Percentiles rank a stretch among this genome's conserved stretches.
Conservation (phyloP, 1,139 yeast genomes). For the Yamadazyma atlantica region DNA sequence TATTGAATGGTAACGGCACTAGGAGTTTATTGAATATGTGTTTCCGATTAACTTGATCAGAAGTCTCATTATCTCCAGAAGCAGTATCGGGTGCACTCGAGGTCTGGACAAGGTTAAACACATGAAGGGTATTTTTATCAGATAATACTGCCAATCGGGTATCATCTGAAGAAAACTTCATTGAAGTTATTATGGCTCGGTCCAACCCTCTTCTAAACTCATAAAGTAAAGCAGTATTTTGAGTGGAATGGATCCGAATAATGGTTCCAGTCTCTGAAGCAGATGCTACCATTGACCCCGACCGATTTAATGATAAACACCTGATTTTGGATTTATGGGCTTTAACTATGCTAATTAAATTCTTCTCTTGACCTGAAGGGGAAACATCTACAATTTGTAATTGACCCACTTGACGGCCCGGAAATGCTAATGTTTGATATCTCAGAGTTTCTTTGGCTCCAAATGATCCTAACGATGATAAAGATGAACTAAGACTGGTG, state of each 20-base stretch:
- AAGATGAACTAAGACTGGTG: slow-evolving; percentile 10
- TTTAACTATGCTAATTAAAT: slow-evolving; percentile 68
- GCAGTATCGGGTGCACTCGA: slow-evolving; percentile 3
- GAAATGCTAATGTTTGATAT: slow-evolving; percentile 67
- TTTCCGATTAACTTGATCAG: slow-evolving; percentile 48
- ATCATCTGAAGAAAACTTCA: slow-evolving; percentile 80
- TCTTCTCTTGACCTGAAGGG: slow-evolving; percentile 59
- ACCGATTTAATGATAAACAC: slow-evolving; percentile 63
- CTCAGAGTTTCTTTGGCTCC: slow-evolving; percentile 22
- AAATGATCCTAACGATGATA: slow-evolving; percentile 15
- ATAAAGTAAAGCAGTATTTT: slow-evolving; percentile 67
- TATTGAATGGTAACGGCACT: slow-evolving; percentile 56
- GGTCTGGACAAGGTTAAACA: slow-evolving; percentile 53
- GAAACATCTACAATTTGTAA: slow-evolving; percentile 73
- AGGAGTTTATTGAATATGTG: slow-evolving; percentile 73
- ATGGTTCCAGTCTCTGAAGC: slow-evolving; percentile 89
- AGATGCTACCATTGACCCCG: slow-evolving; percentile 82
- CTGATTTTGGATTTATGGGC: slow-evolving; percentile 78
- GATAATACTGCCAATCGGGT: slow-evolving; percentile 78
- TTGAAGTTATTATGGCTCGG: slow-evolving; percentile 73
- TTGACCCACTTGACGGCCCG: slow-evolving; percentile 70
- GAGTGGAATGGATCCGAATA: slow-evolving; percentile 74
- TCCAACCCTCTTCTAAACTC: slow-evolving; percentile 91
- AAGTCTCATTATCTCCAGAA: slow-evolving; percentile 4
- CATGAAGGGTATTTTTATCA: slow-evolving; percentile 86